These are phyloP conservation scores for Pleurotus tuoliensis DNA, from an alignment of 768 basidiomycete genomes.

Conservation along the genomic window DNA sequence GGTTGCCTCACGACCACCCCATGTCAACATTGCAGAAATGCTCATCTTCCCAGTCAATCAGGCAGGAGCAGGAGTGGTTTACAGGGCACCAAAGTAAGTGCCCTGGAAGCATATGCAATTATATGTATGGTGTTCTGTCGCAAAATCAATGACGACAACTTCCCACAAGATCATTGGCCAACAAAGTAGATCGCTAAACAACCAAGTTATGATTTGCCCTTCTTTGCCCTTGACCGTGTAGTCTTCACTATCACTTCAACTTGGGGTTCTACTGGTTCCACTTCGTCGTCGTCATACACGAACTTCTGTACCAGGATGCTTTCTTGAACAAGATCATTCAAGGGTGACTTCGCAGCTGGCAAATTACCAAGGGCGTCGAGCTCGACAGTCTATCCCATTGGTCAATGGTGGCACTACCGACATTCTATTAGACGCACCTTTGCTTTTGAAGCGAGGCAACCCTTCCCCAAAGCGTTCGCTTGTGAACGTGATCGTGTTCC, in stretches of 20 bases:
- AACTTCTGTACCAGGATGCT: conserved; percentile 73
- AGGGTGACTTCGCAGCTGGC: conserved; percentile 49
- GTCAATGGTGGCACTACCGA: too few relatives aligned
- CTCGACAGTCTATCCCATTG: conserved; percentile 41
- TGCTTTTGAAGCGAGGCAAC: conserved; percentile 64
- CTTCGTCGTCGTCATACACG: conserved; percentile 68
- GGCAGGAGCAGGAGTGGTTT: conserved; percentile 62
- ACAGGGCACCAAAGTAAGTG: conserved; percentile 41
- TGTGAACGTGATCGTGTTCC: conserved; percentile 40
- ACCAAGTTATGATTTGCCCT: conserved; percentile 31
- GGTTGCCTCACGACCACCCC: conserved; percentile 87
- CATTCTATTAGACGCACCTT: conserved; percentile 45
- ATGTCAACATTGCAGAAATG: conserved; percentile 87
- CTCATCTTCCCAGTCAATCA: conserved; percentile 79
- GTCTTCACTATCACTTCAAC: conserved; percentile 35
- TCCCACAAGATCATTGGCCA: not conserved
- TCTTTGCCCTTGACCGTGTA: conserved; percentile 57
- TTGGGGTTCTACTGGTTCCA: conserved; percentile 24
- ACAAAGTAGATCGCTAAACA: not conserved
- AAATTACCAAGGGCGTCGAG: conserved; percentile 76
- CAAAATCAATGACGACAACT: conserved; percentile 3
- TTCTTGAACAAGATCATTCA: conserved; percentile 57
- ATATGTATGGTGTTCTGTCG: conserved; percentile 4
- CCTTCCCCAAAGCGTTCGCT: conserved; percentile 41
- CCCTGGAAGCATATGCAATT: conserved; percentile 15